Percentiles rank a stretch among this genome's conserved stretches.
phyloP scores from a whole-genome alignment of 2,329 filamentous ascomycete genomes.

The Didymella keratinophila region DNA sequence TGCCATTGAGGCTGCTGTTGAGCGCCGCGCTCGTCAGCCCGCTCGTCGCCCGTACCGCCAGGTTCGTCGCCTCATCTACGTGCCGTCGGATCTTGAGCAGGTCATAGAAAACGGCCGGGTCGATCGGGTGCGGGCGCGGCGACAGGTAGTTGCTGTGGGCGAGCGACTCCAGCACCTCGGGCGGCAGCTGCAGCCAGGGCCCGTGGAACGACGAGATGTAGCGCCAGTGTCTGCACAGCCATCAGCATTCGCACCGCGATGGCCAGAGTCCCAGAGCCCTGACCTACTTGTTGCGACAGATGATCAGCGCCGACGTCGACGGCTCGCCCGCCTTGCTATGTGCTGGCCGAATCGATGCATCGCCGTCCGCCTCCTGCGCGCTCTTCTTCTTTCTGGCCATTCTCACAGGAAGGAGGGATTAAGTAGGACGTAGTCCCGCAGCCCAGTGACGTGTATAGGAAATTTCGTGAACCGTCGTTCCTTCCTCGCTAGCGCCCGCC shows the following conservation, averaged over 20 bases:
- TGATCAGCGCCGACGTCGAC: constrained; percentile 49
- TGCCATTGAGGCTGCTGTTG: constrained; percentile 62
- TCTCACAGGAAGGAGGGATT: neutral
- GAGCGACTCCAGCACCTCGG: constrained; percentile 79
- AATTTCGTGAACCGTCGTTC: constrained; percentile 10
- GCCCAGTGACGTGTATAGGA: constrained; percentile 12
- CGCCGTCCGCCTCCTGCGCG: constrained; percentile 15
- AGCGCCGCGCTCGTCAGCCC: constrained; percentile 72
- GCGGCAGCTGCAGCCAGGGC: constrained; percentile 80
- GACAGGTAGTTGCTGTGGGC: constrained; percentile 82
- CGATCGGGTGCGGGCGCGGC: constrained; percentile 77
- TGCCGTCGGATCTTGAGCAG: constrained; percentile 80
- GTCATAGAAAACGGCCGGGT: constrained; percentile 83
- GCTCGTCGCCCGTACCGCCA: constrained; percentile 79
- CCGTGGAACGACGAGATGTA: constrained; percentile 86
- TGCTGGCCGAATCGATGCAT: neutral
- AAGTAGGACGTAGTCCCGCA: neutral
- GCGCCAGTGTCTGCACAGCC: constrained; percentile 74
- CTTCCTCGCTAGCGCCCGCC: constrained; percentile 9
- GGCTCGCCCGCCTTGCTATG: constrained; percentile 22
- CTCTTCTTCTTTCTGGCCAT: constrained; percentile 51
- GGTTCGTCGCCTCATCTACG: constrained; percentile 80
- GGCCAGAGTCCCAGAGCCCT: constrained; percentile 18
- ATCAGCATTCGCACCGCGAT: constrained; percentile 17
- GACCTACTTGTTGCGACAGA: constrained; percentile 55